These are phyloP conservation scores for Termitomyces sp. DNA, from an alignment of 768 basidiomycete genomes.

Conservation along the genomic window DNA sequence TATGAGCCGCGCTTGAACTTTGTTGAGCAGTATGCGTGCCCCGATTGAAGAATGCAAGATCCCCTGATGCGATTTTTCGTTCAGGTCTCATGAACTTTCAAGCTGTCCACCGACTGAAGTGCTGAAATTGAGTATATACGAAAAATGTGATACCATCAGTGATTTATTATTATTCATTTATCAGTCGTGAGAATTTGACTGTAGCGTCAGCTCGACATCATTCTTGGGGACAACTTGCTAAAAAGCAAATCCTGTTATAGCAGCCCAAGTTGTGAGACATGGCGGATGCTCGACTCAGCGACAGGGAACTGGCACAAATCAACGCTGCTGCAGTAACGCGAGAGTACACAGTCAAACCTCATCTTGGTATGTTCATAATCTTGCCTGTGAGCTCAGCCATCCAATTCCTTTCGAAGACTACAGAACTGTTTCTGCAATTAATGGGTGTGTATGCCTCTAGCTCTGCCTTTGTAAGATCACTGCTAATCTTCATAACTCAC, in stretches of 20 bases:
- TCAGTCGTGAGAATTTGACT: slow-evolving; percentile 10
- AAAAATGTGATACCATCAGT: not conserved
- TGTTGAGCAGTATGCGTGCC: not conserved
- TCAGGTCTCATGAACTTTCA: not conserved
- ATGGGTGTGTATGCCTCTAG: slow-evolving; percentile 52
- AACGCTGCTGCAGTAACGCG: slow-evolving; percentile 87
- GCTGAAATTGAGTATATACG: not conserved
- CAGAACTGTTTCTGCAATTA: slow-evolving; percentile 97
- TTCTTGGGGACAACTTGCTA: not conserved
- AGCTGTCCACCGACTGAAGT: not conserved
- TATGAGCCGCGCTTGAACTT: not conserved
- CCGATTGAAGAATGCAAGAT: too few relatives aligned
- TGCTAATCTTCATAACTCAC: slow-evolving; percentile 4
- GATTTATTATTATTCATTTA: not conserved
- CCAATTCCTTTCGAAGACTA: slow-evolving; percentile 57
- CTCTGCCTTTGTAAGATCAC: slow-evolving; percentile 1
- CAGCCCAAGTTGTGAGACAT: slow-evolving; percentile 18
- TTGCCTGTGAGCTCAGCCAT: slow-evolving; percentile 9
- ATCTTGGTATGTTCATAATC: slow-evolving; percentile 61
- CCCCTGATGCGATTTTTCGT: not conserved
- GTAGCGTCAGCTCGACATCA: not conserved
- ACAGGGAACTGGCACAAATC: slow-evolving; percentile 70
- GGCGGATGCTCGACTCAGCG: slow-evolving; percentile 57
- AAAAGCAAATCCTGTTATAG: not conserved
- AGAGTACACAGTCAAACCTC: slow-evolving; percentile 85